phyloP scores from a whole-genome alignment of 345 rosid species.

The Eucalyptus regnans region DNA sequence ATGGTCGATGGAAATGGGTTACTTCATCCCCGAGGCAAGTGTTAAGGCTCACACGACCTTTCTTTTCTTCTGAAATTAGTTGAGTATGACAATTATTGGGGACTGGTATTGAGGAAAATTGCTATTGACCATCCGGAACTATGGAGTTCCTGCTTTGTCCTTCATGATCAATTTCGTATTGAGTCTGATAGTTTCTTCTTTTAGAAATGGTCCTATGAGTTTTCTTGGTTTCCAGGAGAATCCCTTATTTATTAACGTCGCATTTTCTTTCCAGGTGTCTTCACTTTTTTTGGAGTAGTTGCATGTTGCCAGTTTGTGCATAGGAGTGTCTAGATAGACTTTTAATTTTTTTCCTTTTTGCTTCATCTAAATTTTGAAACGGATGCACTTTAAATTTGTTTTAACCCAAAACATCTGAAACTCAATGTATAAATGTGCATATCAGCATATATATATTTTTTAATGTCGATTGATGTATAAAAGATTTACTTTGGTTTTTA shows the following conservation, averaged over 20 bases:
- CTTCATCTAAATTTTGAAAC: not conserved
- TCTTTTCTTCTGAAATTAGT: not conserved
- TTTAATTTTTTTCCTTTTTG: not conserved
- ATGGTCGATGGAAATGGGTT: constrained; percentile 93
- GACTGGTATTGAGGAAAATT: not conserved
- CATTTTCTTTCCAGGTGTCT: not conserved
- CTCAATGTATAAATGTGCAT: not conserved
- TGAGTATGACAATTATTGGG: not conserved
- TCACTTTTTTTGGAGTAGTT: not conserved
- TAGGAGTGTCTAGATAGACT: not conserved
- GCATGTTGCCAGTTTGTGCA: not conserved
- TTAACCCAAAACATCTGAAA: not conserved
- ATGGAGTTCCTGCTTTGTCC: not conserved
- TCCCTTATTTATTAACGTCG: not conserved
- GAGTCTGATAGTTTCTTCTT: not conserved
- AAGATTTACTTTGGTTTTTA: not conserved
- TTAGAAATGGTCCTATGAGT: not conserved
- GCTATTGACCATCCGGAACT: not conserved
- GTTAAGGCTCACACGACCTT: not conserved
- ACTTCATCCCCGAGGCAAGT: constrained; percentile 89
- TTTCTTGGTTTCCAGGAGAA: not conserved
- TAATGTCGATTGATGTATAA: not conserved
- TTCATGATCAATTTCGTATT: not conserved
- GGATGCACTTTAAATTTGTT: not conserved
- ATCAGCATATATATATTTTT: not conserved